Evolutionary conservation across 768 basidiomycete species (phyloP).

Genomic region (Lactarius indigo): DNA sequence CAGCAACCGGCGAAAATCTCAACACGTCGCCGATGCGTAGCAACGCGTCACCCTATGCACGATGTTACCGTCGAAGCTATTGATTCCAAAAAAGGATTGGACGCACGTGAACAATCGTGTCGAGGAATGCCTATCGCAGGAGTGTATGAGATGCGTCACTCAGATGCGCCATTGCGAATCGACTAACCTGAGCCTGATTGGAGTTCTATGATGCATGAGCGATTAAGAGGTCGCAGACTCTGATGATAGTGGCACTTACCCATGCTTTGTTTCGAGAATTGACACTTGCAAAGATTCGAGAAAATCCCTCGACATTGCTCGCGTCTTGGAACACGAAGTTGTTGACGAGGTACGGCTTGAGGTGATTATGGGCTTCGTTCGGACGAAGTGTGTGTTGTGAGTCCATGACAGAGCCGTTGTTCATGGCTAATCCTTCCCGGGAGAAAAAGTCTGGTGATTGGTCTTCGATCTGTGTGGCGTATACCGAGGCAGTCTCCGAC

Average conservation of each 20-base stretch:
- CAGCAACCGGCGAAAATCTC: constrained; percentile 26
- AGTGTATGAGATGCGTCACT: neutral
- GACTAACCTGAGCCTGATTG: constrained; percentile 32
- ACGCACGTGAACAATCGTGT: constrained; percentile 27
- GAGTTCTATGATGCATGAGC: constrained; percentile 21
- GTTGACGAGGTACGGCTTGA: constrained; percentile 28
- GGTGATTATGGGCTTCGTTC: constrained; percentile 29
- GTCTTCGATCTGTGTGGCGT: neutral
- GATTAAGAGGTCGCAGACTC: neutral
- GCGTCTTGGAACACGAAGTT: constrained; percentile 28
- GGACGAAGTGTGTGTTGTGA: constrained; percentile 25
- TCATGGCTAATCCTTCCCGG: constrained; percentile 24
- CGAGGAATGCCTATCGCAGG: constrained; percentile 29
- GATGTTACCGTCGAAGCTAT: neutral
- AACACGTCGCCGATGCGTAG: constrained; percentile 33
- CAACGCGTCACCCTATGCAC: constrained; percentile 30
- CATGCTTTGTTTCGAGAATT: constrained; percentile 28
- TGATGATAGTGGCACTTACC: constrained; percentile 19
- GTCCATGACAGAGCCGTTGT: constrained; percentile 22
- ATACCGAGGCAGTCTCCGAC: neutral
- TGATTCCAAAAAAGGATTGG: neutral
- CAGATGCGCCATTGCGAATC: no score
- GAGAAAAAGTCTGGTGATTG: constrained; percentile 27
- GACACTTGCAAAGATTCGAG: constrained; percentile 29
- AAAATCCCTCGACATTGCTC: constrained; percentile 29